A percentile compares a stretch with the other conserved stretches of the same genome.
Evolutionary conservation across 768 basidiomycete genomes (phyloP).

Genomic region (Boletus subparvulus): DNA sequence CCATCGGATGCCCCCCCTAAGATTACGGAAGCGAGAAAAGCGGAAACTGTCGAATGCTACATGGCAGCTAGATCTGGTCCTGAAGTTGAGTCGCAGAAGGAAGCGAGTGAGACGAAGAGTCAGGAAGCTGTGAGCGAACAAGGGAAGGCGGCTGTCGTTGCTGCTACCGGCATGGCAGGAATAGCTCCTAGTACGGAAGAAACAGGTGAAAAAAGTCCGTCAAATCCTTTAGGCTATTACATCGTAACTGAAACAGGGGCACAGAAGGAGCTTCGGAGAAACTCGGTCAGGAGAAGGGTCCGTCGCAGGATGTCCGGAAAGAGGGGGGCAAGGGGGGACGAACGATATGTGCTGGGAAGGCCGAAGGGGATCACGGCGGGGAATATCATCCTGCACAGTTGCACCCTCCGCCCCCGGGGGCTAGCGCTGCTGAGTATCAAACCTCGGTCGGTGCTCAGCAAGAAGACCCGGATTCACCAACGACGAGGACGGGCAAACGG

Average conservation of each 20-base stretch:
- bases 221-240: not conserved
- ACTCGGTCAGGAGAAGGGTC: not conserved
- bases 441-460: not conserved
- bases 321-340: constrained; percentile 1
- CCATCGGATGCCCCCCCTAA: not conserved
- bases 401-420: constrained; percentile 27
- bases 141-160: not conserved
- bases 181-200: not conserved
- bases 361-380: constrained; percentile 8
- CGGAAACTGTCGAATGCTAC: not conserved
- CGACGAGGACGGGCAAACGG: not conserved
- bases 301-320: not conserved
- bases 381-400: constrained; percentile 31
- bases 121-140: not conserved
- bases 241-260: not conserved
- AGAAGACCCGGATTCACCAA: not conserved
- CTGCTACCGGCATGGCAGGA: not conserved
- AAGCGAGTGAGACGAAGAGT: not conserved
- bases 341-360: not conserved
- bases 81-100: not conserved
- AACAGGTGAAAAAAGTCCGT: constrained; percentile 13
- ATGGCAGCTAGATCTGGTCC: not conserved
- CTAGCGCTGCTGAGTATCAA: constrained; percentile 16
- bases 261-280: not conserved
- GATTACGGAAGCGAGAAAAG: not conserved